Base-by-base conservation (phyloP, 805 yeast species). In the Saturnispora halmiae region DNA sequence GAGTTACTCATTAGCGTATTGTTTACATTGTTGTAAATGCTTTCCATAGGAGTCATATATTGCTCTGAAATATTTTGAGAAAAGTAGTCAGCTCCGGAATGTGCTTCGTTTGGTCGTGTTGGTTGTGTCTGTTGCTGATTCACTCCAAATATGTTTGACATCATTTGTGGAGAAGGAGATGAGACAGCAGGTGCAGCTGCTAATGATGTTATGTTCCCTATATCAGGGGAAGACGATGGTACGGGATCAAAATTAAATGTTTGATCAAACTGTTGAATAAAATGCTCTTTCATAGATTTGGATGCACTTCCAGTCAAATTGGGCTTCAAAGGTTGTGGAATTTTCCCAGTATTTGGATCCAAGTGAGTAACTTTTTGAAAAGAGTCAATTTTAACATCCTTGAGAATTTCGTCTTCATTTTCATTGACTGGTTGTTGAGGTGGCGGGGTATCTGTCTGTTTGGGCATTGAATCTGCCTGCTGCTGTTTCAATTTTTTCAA, bases 321-420 rank as follows among this genome's bases (percentile, higher is more conserved):
- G 45, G 69, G 71, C 40, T 69, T 68, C 53, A 63, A 55, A 29
- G 77, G 76, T 49, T 51, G 50, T 13, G 44, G 36, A n/a, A 40
- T 36, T 13, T 44, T 43, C 8, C 43, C 45, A 7, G 44, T 15
- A 13, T 21, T 31, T 25, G 38, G 33, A 22, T 37, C 48, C 21
- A 37, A 35, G 26, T 44, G 44, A 4, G 47, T 46, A 11, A 47
- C 40, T 13, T 31, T 46, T 31, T 47, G 40, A 27, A 43, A 42
- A 16, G 51, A 42, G 31, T 47, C 42, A 22, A 45, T 34, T 26
- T 47, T 38, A 25, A 43, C 33, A 25, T 44, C 49, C 46, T 73
- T 74, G 25, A 82, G 64, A 34, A 77, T 82, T 49, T 79, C 82
- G 47, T 74, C 79, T 45, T 82, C 94, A 46, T 79, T 81, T 33